Evolutionary conservation across 805 yeast species (phyloP).

Genomic region (Candida methanosorbosa): DNA sequence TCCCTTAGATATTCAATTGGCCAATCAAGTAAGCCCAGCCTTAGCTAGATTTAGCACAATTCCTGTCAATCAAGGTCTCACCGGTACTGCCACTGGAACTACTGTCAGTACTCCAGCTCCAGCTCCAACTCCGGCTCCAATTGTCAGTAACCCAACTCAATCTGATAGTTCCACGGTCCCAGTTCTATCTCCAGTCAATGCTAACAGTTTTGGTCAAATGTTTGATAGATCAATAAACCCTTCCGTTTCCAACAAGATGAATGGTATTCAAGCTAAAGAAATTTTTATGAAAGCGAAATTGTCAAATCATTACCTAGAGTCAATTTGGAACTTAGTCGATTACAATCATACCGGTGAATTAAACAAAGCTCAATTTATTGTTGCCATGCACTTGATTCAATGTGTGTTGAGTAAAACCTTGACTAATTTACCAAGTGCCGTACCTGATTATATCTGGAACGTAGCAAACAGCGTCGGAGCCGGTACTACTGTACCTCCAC

Average conservation of each 20-base stretch:
- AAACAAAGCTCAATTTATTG: constrained; percentile 65
- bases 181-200: constrained; percentile 47
- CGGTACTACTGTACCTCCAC: not conserved
- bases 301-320: constrained; percentile 69
- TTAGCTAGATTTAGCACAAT: constrained; percentile 48
- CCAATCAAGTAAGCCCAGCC: constrained; percentile 47
- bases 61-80: constrained; percentile 25
- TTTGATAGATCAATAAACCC: constrained; percentile 58
- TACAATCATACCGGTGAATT: constrained; percentile 65
- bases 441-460: constrained; percentile 26
- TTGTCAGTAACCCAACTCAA: constrained; percentile 4
- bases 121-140: constrained; percentile 23
- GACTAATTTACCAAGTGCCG: constrained; percentile 29
- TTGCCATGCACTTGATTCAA: constrained; percentile 95
- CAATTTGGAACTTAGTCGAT: constrained; percentile 86
- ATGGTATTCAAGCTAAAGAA: constrained; percentile 74
- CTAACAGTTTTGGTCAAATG: constrained; percentile 56
- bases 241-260: constrained; percentile 31
- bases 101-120: constrained; percentile 27
- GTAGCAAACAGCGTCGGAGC: constrained; percentile 12
- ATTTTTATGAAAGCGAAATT: constrained; percentile 86
- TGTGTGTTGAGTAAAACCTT: constrained; percentile 58
- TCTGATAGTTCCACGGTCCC: constrained; percentile 30
- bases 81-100: constrained; percentile 27
- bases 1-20: constrained; percentile 44